Base-by-base conservation (phyloP, 1,284 basidiomycete species). In the Apiotrichum porosum region DNA sequence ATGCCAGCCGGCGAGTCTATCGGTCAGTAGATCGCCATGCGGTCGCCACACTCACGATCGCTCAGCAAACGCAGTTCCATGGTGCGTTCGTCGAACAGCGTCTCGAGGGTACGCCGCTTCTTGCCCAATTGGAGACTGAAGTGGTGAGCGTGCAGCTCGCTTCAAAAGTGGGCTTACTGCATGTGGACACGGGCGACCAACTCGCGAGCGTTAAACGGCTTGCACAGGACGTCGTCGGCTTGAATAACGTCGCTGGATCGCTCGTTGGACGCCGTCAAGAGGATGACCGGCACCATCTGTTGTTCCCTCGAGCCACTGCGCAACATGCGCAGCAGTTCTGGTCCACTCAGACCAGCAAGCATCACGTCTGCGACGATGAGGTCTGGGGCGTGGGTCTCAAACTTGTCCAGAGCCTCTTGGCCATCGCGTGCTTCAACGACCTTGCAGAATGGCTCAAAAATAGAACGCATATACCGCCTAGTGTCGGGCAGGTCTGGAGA, bases 341-440 rank as follows among this genome's bases (percentile, higher is more conserved):
- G 63, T 1, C 69, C 69, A 45, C 17, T 38, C 10, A 68, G 48
- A 54, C 63, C 37, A 2, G 74, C 74, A 69, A 76, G 74, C 69
- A 75, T 73, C 9, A 75, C 69, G 48, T 77, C 76, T 2, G 69
- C 66, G 9, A 75, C 57, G 50, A 76, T 69, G 22, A 71, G 51
- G 37, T 71, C 57, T 10, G 38, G 38, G 37, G 66, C 62, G 9
- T 54, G 38, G 10, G 39, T 42, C 14, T 49, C 52, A 24, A 58
- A 66, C 17, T 67, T 43, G 6, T 70, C 60, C 15, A 75, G 53
- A 3, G 71, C 74, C 44, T 75, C 67, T 30, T 60, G 37, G 0
- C 75, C 75, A 46, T 77, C 69, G 10, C 58, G 47, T 12, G 75
- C 75, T 53, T 72, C 70, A 3, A 73, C 54, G 17, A 77, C 61